phyloP scores from a whole-genome alignment of 2,329 filamentous ascomycete species.

The Ambrosiella beaveri region DNA sequence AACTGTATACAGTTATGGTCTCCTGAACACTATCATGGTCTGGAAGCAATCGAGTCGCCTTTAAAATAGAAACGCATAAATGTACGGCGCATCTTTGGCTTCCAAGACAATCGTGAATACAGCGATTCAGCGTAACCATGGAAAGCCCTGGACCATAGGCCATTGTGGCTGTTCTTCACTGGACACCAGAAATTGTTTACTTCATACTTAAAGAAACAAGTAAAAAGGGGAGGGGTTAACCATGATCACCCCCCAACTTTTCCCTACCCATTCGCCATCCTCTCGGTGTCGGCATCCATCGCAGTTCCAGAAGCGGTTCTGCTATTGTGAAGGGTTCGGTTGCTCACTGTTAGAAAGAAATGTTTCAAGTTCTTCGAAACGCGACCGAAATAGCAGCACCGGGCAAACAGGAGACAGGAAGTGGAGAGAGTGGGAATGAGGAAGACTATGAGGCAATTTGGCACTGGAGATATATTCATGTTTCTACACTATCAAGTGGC shows the following conservation, averaged over 20 bases:
- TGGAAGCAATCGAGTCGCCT: not conserved
- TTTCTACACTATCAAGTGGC: no score
- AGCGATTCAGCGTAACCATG: not conserved
- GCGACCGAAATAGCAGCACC: not conserved
- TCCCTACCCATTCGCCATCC: no score
- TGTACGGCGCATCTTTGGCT: not conserved
- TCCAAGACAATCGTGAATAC: not conserved
- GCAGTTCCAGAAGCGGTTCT: not conserved
- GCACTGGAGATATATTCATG: no score
- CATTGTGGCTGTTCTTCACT: no score
- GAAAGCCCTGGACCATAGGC: no score
- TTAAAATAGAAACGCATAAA: not conserved
- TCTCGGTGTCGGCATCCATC: not conserved
- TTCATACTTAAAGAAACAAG: no score
- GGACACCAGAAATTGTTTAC: no score
- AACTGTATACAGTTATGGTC: not conserved
- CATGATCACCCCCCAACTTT: no score
- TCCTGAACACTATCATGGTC: not conserved
- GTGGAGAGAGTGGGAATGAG: not conserved
- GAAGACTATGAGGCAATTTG: no score
- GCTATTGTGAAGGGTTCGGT: not conserved
- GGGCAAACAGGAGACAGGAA: not conserved
- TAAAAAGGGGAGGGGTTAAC: no score
- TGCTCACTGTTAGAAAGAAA: not conserved
- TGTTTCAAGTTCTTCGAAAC: not conserved